A percentile compares a stretch with the other conserved stretches of the same genome.
Evolutionary conservation across 2,329 filamentous ascomycete genomes (phyloP).

Genomic region (Phialemonium atrogriseum): DNA sequence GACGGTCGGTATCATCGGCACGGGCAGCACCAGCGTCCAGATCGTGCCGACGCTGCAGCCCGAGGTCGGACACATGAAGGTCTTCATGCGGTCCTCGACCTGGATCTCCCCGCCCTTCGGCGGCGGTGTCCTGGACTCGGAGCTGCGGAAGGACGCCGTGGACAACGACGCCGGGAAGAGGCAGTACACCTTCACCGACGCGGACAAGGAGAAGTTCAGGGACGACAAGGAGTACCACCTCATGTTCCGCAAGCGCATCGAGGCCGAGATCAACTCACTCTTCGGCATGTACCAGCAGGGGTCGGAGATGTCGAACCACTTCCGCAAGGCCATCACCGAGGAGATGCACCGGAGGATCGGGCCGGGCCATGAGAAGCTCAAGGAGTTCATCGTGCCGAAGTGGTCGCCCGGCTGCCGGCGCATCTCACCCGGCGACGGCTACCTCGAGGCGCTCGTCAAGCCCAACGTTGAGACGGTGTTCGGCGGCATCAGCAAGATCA

Average conservation of each 20-base stretch:
- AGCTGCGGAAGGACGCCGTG: constrained; percentile 18
- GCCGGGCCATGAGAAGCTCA: constrained; percentile 30
- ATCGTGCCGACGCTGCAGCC: constrained; percentile 15
- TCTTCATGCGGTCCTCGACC: constrained; percentile 5
- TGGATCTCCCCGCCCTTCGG: constrained; percentile 17
- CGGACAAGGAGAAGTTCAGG: constrained; percentile 27
- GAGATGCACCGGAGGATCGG: constrained; percentile 33
- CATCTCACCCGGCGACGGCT: constrained; percentile 32
- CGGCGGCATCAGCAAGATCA: constrained; percentile 27
- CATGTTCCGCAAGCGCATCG: constrained; percentile 32
- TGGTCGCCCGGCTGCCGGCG: constrained; percentile 35
- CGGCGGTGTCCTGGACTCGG: constrained; percentile 17
- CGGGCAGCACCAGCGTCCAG: constrained; percentile 21
- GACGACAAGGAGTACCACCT: constrained; percentile 31
- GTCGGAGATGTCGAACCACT: constrained; percentile 28
- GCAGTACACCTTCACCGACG: constrained; percentile 26
- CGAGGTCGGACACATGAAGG: neutral
- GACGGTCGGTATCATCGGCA: constrained; percentile 21
- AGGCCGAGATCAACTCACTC: constrained; percentile 31
- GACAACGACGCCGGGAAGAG: constrained; percentile 23
- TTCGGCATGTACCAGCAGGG: constrained; percentile 33
- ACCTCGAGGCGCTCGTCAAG: constrained; percentile 30
- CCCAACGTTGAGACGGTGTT: constrained; percentile 35
- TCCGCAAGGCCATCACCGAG: constrained; percentile 29
- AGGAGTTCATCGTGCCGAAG: constrained; percentile 26